Conservation (phyloP, 371 early-diverging fungal genomes). For the Entomophthora muscae region DNA sequence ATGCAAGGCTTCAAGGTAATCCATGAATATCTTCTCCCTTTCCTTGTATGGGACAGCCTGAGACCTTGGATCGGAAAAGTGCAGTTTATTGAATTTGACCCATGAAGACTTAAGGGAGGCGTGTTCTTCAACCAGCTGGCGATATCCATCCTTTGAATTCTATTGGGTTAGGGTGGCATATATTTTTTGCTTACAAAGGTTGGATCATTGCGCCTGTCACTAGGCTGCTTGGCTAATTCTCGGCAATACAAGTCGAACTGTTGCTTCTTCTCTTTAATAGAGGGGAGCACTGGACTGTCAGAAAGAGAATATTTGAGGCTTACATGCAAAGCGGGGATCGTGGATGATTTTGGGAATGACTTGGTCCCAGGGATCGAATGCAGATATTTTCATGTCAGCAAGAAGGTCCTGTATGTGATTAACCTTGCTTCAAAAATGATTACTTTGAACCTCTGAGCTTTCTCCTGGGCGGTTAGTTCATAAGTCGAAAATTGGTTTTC, state of each 20-base stretch:
- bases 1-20: neutral
- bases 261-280: neutral
- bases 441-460: neutral
- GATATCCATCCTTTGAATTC: neutral
- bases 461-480: neutral
- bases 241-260: neutral
- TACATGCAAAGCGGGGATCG: slow-evolving; percentile 12
- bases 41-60: neutral
- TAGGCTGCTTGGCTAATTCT: neutral
- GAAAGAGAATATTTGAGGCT: neutral
- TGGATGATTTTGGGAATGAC: slow-evolving; percentile 13
- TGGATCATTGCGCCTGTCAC: neutral
- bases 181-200: neutral
- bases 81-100: neutral
- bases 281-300: neutral
- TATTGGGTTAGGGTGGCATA: neutral
- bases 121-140: neutral
- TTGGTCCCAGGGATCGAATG: slow-evolving; percentile 12
- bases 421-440: neutral
- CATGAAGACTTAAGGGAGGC: neutral
- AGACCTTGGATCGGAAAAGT: neutral
- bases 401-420: slow-evolving; percentile 1
- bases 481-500: too few species aligned
- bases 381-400: slow-evolving; percentile 12
- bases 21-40: neutral